Base-by-base conservation (phyloP, 352 stramenopile species). In the Paralagenidium karlingii region DNA sequence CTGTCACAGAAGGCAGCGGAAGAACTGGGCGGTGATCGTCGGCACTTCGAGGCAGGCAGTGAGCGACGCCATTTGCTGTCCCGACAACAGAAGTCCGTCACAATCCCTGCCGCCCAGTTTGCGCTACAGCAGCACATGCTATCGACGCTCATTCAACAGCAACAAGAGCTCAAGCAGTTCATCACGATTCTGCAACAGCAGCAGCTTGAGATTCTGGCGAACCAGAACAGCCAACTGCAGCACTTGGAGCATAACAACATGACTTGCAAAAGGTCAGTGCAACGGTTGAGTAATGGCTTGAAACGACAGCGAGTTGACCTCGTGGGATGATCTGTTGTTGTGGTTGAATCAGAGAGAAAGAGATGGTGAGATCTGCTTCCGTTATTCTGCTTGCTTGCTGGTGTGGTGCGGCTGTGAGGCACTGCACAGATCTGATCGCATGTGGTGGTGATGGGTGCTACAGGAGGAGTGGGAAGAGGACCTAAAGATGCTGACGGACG, bases 101-200 rank as follows among this genome's bases (percentile, higher is more conserved):
- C 68, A 8, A 82, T 89, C 28, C 82, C 71, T 3, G 58, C 63
- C 1, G 55, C 66, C 29, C 76, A 86, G 51, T 89, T 76, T 38
- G 43, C 84, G 29, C 70, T 85, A 38, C 76, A 89, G 52, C 69
- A 89, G 40, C 62, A 85, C 42, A 86, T 67, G n/a, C 84, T 89
- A 28, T 68, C 76, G 1, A 76, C 68, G 37, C 55, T 89, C 13
- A 85, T 86, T 41, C 69, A 63, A 13, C 71, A 89, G 51, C 76
- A 89, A 33, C 65, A 82, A 36, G 71, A 86, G 40, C 54, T 89
- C n/a, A 89, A 89, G 57, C 69, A 86, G 42, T 60, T 89, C 34
- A 75, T 89, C 15, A 56, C 48, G 9, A 55, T 86, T 19, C 58
- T 89, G 20, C 71, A 83, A 16, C 67, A 85, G 37, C 76, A 89